Percentiles rank a stretch among this genome's conserved stretches.
Conservation (phyloP, 1,284 basidiomycete species). For the Anthracocystis panici-leucophaei region DNA sequence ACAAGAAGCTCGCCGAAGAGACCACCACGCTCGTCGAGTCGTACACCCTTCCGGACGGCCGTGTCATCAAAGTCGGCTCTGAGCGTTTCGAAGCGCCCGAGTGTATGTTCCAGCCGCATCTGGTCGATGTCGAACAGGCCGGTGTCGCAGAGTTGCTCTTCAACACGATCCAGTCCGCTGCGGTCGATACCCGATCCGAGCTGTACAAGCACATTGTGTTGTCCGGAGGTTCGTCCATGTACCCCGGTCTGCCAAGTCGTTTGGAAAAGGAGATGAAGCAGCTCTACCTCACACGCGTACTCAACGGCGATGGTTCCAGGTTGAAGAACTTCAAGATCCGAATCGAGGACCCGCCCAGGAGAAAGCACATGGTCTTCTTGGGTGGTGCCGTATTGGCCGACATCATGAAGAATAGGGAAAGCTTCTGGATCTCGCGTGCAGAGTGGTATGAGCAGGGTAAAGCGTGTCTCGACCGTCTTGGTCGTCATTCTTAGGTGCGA, state of each 20-base stretch:
- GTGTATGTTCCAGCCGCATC: slow-evolving; percentile 99
- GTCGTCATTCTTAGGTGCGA: slow-evolving; percentile 56
- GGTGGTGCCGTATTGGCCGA: slow-evolving; percentile 86
- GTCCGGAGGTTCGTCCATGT: slow-evolving; percentile 94
- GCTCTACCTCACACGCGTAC: slow-evolving; percentile 89
- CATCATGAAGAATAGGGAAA: slow-evolving; percentile 94
- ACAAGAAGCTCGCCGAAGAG: slow-evolving; percentile 93
- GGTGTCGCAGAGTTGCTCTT: slow-evolving; percentile 98
- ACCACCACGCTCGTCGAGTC: slow-evolving; percentile 95
- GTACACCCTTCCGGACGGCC: slow-evolving; percentile 97
- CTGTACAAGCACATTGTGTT: slow-evolving; percentile 99
- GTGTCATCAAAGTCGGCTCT: slow-evolving; percentile 95
- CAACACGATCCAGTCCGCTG: slow-evolving; percentile 92
- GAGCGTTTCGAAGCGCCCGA: slow-evolving; percentile 99
- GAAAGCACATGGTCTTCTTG: slow-evolving; percentile 99
- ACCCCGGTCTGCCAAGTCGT: slow-evolving; percentile 94
- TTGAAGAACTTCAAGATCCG: slow-evolving; percentile 99
- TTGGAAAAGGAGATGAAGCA: slow-evolving; percentile 99
- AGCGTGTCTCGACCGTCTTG: slow-evolving; percentile 62
- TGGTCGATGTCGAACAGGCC: slow-evolving; percentile 96
- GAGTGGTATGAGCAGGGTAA: slow-evolving; percentile 70
- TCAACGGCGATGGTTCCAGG: slow-evolving; percentile 84
- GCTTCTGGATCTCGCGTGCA: slow-evolving; percentile 78
- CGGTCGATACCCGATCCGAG: slow-evolving; percentile 89
- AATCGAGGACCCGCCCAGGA: slow-evolving; percentile 95